Evolutionary conservation across 352 stramenopile genomes (phyloP).

Genomic region (Phytopythium mirpurense): DNA sequence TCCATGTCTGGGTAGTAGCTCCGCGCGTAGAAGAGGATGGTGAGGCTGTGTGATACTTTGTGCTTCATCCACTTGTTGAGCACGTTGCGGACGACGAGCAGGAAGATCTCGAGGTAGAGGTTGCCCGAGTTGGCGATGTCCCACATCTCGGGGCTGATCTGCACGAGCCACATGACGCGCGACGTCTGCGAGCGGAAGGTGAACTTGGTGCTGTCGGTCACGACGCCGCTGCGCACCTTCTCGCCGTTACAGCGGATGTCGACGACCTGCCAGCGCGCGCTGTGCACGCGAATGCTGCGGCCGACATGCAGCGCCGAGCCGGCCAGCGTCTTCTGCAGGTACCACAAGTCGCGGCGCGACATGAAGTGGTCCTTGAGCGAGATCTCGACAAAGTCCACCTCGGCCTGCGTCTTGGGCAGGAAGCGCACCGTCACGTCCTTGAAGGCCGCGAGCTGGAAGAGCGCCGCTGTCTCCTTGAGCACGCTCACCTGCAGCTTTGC

Average conservation of each 20-base stretch:
- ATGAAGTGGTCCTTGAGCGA: slow-evolving; percentile 91
- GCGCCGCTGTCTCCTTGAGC: slow-evolving; percentile 70
- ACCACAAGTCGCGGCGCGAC: slow-evolving; percentile 89
- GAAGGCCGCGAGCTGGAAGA: slow-evolving; percentile 69
- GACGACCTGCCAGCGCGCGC: slow-evolving; percentile 81
- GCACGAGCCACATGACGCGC: slow-evolving; percentile 97
- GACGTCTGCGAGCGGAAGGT: slow-evolving; percentile 93
- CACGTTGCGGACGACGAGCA: slow-evolving; percentile 75
- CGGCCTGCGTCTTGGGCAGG: slow-evolving; percentile 66
- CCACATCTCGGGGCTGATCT: slow-evolving; percentile 95
- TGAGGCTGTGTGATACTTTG: slow-evolving; percentile 89
- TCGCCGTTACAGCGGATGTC: slow-evolving; percentile 84
- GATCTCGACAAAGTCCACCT: slow-evolving; percentile 88
- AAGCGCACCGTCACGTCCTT: slow-evolving; percentile 83
- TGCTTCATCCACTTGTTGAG: slow-evolving; percentile 89
- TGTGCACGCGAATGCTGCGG: slow-evolving; percentile 72
- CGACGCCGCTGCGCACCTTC: slow-evolving; percentile 90
- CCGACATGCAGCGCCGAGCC: slow-evolving; percentile 71
- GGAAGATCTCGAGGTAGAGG: slow-evolving; percentile 89
- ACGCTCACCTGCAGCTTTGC: slow-evolving; percentile 81
- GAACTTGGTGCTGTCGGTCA: slow-evolving; percentile 96
- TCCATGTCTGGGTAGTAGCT: slow-evolving; percentile 86
- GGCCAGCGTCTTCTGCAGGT: slow-evolving; percentile 63
- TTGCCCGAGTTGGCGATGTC: slow-evolving; percentile 87
- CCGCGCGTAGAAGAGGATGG: slow-evolving; percentile 90